Percentiles rank a stretch among this genome's conserved stretches.
phyloP scores from a whole-genome alignment of 2,329 filamentous ascomycete species.

The Ceratocystis diversiconidia region DNA sequence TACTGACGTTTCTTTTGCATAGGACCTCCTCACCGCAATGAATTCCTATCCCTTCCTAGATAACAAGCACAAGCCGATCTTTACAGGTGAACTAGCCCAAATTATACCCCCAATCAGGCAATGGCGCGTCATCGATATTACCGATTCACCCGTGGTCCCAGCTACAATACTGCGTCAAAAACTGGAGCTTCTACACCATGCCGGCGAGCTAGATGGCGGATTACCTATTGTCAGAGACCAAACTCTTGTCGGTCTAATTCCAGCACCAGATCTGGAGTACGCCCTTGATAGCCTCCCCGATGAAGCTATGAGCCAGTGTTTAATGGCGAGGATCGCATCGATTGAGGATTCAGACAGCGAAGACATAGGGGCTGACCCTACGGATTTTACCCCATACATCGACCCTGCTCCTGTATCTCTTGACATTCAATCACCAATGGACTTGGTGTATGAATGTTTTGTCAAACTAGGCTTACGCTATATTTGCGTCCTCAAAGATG shows the following conservation, averaged over 20 bases:
- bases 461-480: slow-evolving; percentile 86
- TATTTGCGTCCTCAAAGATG: slow-evolving; percentile 75
- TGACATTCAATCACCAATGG: slow-evolving; percentile 81
- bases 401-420: slow-evolving; percentile 81
- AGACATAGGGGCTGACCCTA: slow-evolving; percentile 42
- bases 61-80: slow-evolving; percentile 84
- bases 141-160: slow-evolving; percentile 62
- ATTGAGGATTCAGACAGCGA: slow-evolving; percentile 51
- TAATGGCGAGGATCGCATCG: slow-evolving; percentile 59
- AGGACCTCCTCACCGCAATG: slow-evolving; percentile 89
- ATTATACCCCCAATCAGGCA: slow-evolving; percentile 64
- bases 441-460: slow-evolving; percentile 92
- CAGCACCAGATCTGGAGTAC: slow-evolving; percentile 84
- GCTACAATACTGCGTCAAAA: slow-evolving; percentile 65
- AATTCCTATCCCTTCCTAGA: slow-evolving; percentile 97
- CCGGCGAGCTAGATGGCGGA: slow-evolving; percentile 83
- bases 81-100: slow-evolving; percentile 75
- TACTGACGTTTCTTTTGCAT: slow-evolving; percentile 13
- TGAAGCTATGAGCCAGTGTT: slow-evolving; percentile 57
- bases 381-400: slow-evolving; percentile 81
- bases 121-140: slow-evolving; percentile 78
- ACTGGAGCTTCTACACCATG: slow-evolving; percentile 65
- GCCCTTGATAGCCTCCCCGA: slow-evolving; percentile 73
- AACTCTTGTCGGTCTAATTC: slow-evolving; percentile 77
- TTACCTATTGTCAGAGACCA: slow-evolving; percentile 71